Percentiles rank a stretch among this genome's conserved stretches.
Conservation (phyloP, 2,329 filamentous ascomycete species). For the Eurotiales sp. region DNA sequence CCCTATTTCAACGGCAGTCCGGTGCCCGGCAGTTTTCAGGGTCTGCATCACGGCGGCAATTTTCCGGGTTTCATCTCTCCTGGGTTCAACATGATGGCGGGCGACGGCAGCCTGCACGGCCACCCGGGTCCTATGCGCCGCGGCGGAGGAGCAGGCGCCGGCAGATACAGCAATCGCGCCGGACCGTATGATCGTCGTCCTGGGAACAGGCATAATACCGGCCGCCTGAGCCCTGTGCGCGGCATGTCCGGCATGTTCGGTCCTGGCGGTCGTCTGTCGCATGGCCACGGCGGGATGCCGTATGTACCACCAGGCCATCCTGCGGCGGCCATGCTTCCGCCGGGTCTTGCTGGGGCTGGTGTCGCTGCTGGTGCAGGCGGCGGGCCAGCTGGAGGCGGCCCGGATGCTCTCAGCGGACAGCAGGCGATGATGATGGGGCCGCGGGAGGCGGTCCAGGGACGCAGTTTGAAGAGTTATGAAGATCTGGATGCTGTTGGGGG, state of each 20-base stretch:
- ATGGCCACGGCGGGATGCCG: slow-evolving; percentile 24
- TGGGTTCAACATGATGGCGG: slow-evolving; percentile 28
- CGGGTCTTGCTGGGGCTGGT: not conserved
- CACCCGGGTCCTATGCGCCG: slow-evolving; percentile 65
- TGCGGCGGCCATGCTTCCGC: slow-evolving; percentile 23
- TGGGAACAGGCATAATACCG: slow-evolving; percentile 41
- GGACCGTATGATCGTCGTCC: slow-evolving; percentile 70
- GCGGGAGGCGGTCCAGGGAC: slow-evolving; percentile 84
- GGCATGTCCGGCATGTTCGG: slow-evolving; percentile 36
- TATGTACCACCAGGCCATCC: slow-evolving; percentile 40
- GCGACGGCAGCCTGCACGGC: slow-evolving; percentile 36
- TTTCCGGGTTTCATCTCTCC: slow-evolving; percentile 30
- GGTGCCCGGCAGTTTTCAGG: slow-evolving; percentile 36
- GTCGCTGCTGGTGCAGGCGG: slow-evolving; percentile 7
- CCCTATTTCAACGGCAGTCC: slow-evolving; percentile 52
- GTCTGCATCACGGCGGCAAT: slow-evolving; percentile 24
- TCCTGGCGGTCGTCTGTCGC: slow-evolving; percentile 28
- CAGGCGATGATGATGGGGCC: slow-evolving; percentile 73
- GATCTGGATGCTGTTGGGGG: slow-evolving; percentile 84
- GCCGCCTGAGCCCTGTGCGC: slow-evolving; percentile 46
- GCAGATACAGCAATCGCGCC: slow-evolving; percentile 59
- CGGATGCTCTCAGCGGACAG: slow-evolving; percentile 58
- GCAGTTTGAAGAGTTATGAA: slow-evolving; percentile 94
- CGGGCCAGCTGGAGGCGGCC: slow-evolving; percentile 43
- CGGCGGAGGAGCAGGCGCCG: too few species aligned